A percentile compares a stretch with the other conserved stretches of the same genome.
These are phyloP conservation scores for Gloeophyllum trabeum DNA, from an alignment of 768 basidiomycete species.

Conservation along the genomic window DNA sequence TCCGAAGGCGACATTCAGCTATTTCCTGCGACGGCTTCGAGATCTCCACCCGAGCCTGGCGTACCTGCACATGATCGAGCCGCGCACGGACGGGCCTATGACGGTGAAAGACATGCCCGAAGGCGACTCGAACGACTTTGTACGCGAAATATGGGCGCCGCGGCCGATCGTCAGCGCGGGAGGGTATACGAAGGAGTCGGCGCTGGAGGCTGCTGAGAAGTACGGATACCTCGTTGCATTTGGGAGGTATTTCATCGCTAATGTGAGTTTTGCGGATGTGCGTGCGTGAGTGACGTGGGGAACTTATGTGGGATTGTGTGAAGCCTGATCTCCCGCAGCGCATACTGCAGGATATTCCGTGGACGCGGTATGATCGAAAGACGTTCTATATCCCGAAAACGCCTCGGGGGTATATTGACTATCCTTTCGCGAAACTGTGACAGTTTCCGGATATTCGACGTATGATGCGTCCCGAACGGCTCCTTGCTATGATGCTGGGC, in stretches of 20 bases:
- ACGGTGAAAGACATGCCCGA: not conserved
- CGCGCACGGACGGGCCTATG: not conserved
- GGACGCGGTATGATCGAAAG: conserved; percentile 8
- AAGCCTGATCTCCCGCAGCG: conserved; percentile 12
- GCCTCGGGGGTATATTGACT: conserved; percentile 14
- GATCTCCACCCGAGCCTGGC: not conserved
- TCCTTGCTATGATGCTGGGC: no score
- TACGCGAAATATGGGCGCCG: conserved; percentile 9
- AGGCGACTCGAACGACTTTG: conserved; percentile 7
- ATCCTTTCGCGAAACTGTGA: conserved; percentile 7
- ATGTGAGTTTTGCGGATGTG: conserved; percentile 7
- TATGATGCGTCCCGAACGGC: no score
- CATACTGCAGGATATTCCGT: conserved; percentile 7
- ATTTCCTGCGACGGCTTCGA: not conserved
- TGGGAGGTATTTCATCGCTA: conserved; percentile 12
- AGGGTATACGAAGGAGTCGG: conserved; percentile 7
- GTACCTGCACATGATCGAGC: not conserved
- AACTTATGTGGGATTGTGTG: not conserved
- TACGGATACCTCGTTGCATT: conserved; percentile 12
- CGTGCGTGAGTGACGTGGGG: not conserved
- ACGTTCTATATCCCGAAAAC: conserved; percentile 10
- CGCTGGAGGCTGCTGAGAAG: conserved; percentile 7
- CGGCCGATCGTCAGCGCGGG: conserved; percentile 8
- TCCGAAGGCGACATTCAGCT: not conserved
- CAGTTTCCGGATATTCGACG: no score